These are phyloP conservation scores for Nicotiana undulata DNA, from an alignment of 257 asterid genomes.

Conservation along the genomic window DNA sequence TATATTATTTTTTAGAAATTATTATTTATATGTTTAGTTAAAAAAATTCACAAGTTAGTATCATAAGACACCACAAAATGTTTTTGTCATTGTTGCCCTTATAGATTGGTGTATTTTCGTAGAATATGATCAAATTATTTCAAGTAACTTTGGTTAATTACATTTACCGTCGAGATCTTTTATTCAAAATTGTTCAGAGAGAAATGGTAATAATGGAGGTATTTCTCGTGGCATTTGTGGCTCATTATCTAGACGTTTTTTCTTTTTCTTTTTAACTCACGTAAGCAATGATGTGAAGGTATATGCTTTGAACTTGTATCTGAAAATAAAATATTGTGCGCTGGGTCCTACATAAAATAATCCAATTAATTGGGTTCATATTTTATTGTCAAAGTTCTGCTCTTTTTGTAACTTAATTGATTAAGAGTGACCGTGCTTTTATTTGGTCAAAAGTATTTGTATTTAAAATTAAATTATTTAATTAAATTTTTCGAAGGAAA, in stretches of 20 bases:
- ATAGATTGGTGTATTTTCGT: too few species aligned
- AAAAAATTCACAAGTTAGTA: background rate
- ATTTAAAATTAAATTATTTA: too few species aligned
- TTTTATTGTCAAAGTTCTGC: background rate
- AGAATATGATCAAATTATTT: too few species aligned
- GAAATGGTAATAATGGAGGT: background rate
- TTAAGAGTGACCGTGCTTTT: too few species aligned
- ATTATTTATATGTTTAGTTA: too few species aligned
- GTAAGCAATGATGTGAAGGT: constrained; percentile 1
- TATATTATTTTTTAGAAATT: too few species aligned
- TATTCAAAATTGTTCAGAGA: too few species aligned
- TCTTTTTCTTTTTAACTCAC: background rate
- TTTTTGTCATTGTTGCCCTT: background rate
- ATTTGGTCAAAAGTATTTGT: too few species aligned
- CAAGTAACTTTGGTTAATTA: background rate
- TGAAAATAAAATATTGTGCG: background rate
- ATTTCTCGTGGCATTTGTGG: background rate
- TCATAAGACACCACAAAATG: background rate
- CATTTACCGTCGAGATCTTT: background rate
- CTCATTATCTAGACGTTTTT: background rate
- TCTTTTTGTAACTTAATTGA: background rate
- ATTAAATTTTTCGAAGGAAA: too few species aligned
- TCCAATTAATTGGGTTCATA: too few species aligned
- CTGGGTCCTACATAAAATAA: background rate
- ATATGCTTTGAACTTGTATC: background rate